These are phyloP conservation scores for Petunia secreta DNA, from an alignment of 257 asterid species.

Conservation along the genomic window DNA sequence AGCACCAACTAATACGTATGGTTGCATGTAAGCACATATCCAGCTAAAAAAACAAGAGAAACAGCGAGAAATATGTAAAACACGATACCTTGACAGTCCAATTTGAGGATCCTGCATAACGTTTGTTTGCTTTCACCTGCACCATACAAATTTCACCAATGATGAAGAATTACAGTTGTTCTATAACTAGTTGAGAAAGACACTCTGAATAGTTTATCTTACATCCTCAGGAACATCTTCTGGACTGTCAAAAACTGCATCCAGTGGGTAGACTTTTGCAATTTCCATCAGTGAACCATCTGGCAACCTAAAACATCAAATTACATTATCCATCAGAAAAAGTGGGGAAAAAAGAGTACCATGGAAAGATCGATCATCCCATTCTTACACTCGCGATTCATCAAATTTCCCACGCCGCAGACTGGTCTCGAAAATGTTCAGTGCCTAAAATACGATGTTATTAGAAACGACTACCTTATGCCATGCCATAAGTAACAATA, in stretches of 20 bases:
- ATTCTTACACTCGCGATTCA: slow-evolving; percentile 81
- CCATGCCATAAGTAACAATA: background rate
- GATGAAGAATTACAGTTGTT: background rate
- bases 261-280: slow-evolving; percentile 84
- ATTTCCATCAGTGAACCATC: slow-evolving; percentile 99
- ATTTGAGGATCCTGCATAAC: slow-evolving; percentile 82
- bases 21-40: background rate
- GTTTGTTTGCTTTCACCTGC: slow-evolving; percentile 86
- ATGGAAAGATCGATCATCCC: slow-evolving; percentile 12
- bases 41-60: background rate
- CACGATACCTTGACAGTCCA: slow-evolving; percentile 92
- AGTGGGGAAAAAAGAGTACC: background rate
- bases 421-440: slow-evolving; percentile 28
- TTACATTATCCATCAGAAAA: slow-evolving; percentile 1
- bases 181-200: background rate
- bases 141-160: background rate
- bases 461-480: background rate
- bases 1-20: background rate
- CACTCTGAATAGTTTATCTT: slow-evolving; percentile 30
- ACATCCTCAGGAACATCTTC: slow-evolving; percentile 99
- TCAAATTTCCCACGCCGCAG: slow-evolving; percentile 59
- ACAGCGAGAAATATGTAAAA: background rate
- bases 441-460: background rate
- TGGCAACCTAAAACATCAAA: slow-evolving; percentile 64
- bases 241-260: slow-evolving; percentile 84